These are phyloP conservation scores for Aspergillus sclerotiicarbonarius DNA, from an alignment of 495 filamentous ascomycete genomes.

Conservation along the genomic window DNA sequence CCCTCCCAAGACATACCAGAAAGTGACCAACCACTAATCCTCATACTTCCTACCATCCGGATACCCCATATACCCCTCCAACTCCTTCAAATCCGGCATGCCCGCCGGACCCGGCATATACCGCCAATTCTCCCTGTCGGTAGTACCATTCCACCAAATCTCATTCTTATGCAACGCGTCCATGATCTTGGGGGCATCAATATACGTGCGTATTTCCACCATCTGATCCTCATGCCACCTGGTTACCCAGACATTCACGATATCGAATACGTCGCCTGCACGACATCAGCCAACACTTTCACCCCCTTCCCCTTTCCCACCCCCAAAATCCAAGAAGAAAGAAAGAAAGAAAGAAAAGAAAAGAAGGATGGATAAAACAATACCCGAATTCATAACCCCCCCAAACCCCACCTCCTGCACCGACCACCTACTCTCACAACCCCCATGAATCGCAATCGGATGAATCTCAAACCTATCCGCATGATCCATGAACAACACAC, in stretches of 20 bases:
- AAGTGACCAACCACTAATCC: constrained; percentile 10
- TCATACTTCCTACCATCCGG: constrained; percentile 32
- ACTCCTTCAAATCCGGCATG: constrained; percentile 33
- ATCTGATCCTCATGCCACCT: constrained; percentile 34
- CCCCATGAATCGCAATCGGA: constrained; percentile 34
- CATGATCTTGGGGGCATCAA: constrained; percentile 30
- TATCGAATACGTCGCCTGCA: constrained; percentile 31
- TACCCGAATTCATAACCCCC: constrained; percentile 36
- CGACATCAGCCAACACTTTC: background rate
- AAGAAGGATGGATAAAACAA: background rate
- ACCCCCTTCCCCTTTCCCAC: background rate
- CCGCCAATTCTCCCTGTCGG: constrained; percentile 26
- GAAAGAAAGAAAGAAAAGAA: background rate
- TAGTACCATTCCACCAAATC: constrained; percentile 38
- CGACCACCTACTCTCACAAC: constrained; percentile 35
- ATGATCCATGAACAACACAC: constrained; percentile 31
- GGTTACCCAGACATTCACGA: constrained; percentile 42
- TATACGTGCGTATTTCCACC: constrained; percentile 38
- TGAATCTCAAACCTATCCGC: constrained; percentile 36
- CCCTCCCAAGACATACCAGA: too few species aligned
- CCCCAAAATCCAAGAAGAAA: background rate
- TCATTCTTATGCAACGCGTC: constrained; percentile 36
- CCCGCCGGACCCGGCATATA: constrained; percentile 40
- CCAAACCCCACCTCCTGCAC: constrained; percentile 36
- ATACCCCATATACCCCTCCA: constrained; percentile 30